phyloP scores from a whole-genome alignment of 257 asterid species.

The Henckelia pumila region DNA sequence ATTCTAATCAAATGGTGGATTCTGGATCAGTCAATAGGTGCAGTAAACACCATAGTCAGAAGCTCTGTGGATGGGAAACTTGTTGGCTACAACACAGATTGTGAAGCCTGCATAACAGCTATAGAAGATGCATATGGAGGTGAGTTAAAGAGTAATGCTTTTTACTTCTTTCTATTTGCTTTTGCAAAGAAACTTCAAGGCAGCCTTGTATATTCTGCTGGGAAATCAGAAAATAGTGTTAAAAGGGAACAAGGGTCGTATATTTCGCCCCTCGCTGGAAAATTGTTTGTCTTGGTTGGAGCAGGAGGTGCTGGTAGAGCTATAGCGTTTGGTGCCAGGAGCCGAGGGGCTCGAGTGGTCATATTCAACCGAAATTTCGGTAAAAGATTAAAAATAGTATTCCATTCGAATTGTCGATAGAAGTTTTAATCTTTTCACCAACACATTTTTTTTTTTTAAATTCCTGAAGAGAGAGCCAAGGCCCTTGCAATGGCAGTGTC shows the following conservation, averaged over 20 bases:
- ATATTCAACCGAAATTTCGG: conserved; percentile 71
- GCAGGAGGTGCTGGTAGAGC: conserved; percentile 90
- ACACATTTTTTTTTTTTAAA: background rate
- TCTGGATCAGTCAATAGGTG: conserved; percentile 54
- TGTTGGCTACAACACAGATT: conserved; percentile 71
- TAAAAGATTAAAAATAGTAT: conserved; percentile 17
- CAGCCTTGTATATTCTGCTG: conserved; percentile 10
- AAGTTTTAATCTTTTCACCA: background rate
- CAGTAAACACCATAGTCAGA: conserved; percentile 64
- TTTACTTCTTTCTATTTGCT: no score
- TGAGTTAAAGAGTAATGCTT: background rate
- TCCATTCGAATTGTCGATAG: background rate
- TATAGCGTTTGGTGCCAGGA: conserved; percentile 67
- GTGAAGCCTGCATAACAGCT: conserved; percentile 67
- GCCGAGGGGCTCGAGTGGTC: conserved; percentile 69
- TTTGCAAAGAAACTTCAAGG: background rate
- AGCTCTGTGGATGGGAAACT: conserved; percentile 55
- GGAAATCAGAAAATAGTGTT: conserved; percentile 31
- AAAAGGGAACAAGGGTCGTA: conserved; percentile 31
- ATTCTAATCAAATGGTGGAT: conserved; percentile 11
- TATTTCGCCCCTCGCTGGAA: conserved; percentile 60
- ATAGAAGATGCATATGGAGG: conserved; percentile 67
- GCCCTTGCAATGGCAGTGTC: conserved; percentile 64
- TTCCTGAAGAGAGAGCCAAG: conserved; percentile 54
- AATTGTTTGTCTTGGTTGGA: conserved; percentile 62